These are phyloP conservation scores for Podila clonocystis DNA, from an alignment of 192 early-diverging fungal species.

Conservation along the genomic window DNA sequence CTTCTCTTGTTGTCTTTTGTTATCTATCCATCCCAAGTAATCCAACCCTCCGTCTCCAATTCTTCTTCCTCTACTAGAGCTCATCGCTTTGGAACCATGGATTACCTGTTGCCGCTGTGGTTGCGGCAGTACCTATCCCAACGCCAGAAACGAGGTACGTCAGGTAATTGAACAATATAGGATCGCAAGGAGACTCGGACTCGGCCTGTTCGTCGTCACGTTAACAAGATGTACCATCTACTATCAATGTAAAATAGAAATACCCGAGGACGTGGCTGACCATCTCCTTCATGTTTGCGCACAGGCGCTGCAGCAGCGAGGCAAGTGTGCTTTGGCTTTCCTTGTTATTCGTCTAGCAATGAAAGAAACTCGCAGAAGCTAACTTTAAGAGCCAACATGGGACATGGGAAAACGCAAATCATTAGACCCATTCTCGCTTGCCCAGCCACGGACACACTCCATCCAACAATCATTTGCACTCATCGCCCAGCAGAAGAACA, in stretches of 20 bases:
- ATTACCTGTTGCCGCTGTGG: conserved; percentile 38
- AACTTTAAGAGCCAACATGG: not conserved
- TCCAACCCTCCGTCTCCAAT: not conserved
- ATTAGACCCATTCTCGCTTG: conserved; percentile 28
- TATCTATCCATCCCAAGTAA: not conserved
- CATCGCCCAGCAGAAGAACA: conserved; percentile 3
- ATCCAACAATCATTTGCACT: conserved; percentile 25
- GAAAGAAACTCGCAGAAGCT: not conserved
- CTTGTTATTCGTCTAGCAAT: not conserved
- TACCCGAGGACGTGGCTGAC: conserved; percentile 38
- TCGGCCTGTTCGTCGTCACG: not conserved
- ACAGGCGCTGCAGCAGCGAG: conserved; percentile 28
- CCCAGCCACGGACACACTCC: conserved; percentile 12
- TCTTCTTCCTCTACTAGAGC: too few species aligned
- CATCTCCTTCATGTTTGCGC: conserved; percentile 26
- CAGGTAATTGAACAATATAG: conserved; percentile 4
- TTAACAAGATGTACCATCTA: not conserved
- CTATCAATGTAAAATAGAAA: conserved; percentile 11
- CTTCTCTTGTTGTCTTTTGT: not conserved
- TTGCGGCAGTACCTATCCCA: conserved; percentile 39
- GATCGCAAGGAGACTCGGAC: not conserved
- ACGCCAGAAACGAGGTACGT: conserved; percentile 41
- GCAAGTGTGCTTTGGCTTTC: conserved; percentile 1
- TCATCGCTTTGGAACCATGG: conserved; percentile 8
- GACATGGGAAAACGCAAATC: not conserved